Base-by-base conservation (phyloP, 1,139 yeast species). In the Scheffersomyces illinoinensis region DNA sequence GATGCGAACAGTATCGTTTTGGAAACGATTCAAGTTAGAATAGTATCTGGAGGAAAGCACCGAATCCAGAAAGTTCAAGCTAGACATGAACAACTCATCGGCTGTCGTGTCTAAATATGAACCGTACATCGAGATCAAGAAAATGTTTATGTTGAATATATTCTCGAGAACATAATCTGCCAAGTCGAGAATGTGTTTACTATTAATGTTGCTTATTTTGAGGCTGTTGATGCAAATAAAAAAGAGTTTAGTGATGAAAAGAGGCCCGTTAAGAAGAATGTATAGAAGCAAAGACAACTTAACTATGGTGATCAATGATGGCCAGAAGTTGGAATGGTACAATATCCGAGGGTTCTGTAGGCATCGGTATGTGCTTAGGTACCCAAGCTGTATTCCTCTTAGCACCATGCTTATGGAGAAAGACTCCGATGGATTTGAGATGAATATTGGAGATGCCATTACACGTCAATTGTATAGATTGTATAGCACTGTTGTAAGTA, bases 331-430 rank as follows among this genome's bases (percentile, higher is more conserved):
- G 33, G 71, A 70, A 5, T 73, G 67, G 50, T 70, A 66, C 55
- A 75, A 71, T 55, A 78, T 61, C 23, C 72, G 71, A 1, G 84
- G 84, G 65, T 84, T 84, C 63, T 77, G 80, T 33, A 84, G 68
- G 1, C 85, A 81, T 48, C 87, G 67, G 61, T 78, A 82, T 1
- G 78, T 76, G 3, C 88, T 87, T 7, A 84, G 70, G 6, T 82
- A 56, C 0, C 86, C 84, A 56, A 86, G 71, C 68, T 85, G 88
- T 39, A 82, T 63, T 0, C 90, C 89, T n/a, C 88, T 73, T 17
- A 82, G 61, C 20, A 85, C 76, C 0, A 87, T 79, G 60, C 78
- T 62, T 1, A 76, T 53, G 1, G 87, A 78, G 64, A 85, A 84
- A 75, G 81, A 66, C 6, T 65, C 66, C 21, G 85, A 82, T 0